Percentiles rank a stretch among this genome's conserved stretches.
These are phyloP conservation scores for Glomus cerebriforme DNA, from an alignment of 192 early-diverging fungal genomes.

Conservation along the genomic window DNA sequence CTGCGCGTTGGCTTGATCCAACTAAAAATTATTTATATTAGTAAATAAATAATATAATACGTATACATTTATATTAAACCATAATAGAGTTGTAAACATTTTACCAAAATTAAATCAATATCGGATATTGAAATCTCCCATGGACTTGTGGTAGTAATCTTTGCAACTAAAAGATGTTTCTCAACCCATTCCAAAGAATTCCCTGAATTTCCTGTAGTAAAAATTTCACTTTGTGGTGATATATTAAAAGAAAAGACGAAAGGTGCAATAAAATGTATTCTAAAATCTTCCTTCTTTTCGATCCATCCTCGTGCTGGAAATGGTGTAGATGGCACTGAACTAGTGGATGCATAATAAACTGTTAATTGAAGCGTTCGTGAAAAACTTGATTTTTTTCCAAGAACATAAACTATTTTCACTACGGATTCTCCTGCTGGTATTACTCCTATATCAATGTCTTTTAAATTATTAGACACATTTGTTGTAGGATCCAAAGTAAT, in stretches of 20 bases:
- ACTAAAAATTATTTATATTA: neutral
- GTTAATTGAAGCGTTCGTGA: conserved; percentile 37
- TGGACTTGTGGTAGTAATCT: conserved; percentile 41
- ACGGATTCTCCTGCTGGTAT: conserved; percentile 41
- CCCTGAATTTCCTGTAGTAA: conserved; percentile 18
- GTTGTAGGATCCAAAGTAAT: conserved; percentile 24
- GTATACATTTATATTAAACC: too few species aligned
- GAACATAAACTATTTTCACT: conserved; percentile 37
- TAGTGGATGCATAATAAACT: conserved; percentile 45
- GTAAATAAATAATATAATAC: neutral
- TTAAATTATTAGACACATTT: conserved; percentile 23
- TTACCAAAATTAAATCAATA: conserved; percentile 39
- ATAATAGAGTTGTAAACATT: conserved; percentile 36
- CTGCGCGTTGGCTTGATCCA: conserved; percentile 8
- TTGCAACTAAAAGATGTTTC: conserved; percentile 38
- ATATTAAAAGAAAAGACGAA: conserved; percentile 55
- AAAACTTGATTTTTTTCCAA: conserved; percentile 31
- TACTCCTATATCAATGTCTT: conserved; percentile 47
- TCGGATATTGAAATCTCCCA: conserved; percentile 55
- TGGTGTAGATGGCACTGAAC: conserved; percentile 35
- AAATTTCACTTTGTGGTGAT: conserved; percentile 25
- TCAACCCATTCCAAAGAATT: conserved; percentile 37
- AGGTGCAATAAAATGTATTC: conserved; percentile 56
- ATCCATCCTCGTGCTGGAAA: conserved; percentile 40
- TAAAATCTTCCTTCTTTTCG: conserved; percentile 56